Evolutionary conservation across 2,329 filamentous ascomycete genomes (phyloP).

Genomic region (Penicillium paneum): DNA sequence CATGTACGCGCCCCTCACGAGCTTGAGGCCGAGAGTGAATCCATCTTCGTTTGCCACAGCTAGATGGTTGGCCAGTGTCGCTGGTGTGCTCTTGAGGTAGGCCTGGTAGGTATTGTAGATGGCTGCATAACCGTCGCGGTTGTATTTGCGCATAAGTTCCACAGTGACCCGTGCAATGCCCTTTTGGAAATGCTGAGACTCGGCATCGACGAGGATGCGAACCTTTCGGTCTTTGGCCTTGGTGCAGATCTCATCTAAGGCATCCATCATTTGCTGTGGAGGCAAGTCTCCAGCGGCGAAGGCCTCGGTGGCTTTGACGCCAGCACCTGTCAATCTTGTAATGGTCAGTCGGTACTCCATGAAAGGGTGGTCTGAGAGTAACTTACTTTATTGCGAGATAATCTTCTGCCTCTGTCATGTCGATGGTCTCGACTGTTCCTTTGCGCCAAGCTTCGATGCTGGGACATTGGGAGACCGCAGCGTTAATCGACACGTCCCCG

Average conservation of each 20-base stretch:
- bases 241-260: constrained; percentile 69
- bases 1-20: constrained; percentile 73
- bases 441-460: constrained; percentile 60
- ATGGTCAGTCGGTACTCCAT: background rate
- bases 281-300: constrained; percentile 62
- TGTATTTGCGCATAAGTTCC: constrained; percentile 73
- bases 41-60: constrained; percentile 55
- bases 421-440: constrained; percentile 71
- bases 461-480: constrained; percentile 16
- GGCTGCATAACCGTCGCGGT: constrained; percentile 61
- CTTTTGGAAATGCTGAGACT: constrained; percentile 73
- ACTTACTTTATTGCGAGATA: constrained; percentile 62
- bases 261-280: constrained; percentile 61
- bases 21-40: constrained; percentile 69
- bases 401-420: constrained; percentile 48
- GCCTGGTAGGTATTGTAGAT: constrained; percentile 80
- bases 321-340: constrained; percentile 70
- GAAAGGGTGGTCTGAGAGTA: background rate
- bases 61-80: constrained; percentile 59
- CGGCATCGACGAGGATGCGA: constrained; percentile 77
- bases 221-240: constrained; percentile 59
- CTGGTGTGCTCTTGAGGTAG: constrained; percentile 64
- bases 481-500: constrained; percentile 3
- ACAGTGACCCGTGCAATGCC: constrained; percentile 81
- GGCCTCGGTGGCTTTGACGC: constrained; percentile 64